Conservation (phyloP, 2,329 filamentous ascomycete genomes). For the Aspergillus ochraceoroseus region DNA sequence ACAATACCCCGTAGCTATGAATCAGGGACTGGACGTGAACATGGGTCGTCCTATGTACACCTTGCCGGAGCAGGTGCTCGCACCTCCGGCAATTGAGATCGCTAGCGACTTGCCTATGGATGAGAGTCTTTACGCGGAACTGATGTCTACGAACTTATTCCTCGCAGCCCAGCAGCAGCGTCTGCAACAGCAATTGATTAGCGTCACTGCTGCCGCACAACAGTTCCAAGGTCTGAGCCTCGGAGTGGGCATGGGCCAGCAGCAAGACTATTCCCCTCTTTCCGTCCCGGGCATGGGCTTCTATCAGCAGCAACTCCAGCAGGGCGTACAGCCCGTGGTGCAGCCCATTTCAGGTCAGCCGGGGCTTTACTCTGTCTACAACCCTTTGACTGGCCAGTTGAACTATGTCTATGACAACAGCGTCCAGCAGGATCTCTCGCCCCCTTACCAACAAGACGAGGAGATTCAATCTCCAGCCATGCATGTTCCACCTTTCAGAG, state of each 20-base stretch:
- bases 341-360: constrained; percentile 63
- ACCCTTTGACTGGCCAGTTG: constrained; percentile 79
- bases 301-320: constrained; percentile 63
- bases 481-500: constrained; percentile 60
- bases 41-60: constrained; percentile 58
- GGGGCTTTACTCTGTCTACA: constrained; percentile 76
- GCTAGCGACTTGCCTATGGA: constrained; percentile 69
- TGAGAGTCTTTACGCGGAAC: constrained; percentile 77
- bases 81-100: constrained; percentile 71
- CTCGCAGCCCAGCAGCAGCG: constrained; percentile 92
- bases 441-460: constrained; percentile 31
- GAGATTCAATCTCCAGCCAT: constrained; percentile 48
- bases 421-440: constrained; percentile 46
- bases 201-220: constrained; percentile 74
- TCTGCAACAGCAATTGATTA: constrained; percentile 86
- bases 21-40: constrained; percentile 38
- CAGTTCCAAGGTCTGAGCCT: constrained; percentile 75
- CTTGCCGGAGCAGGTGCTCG: constrained; percentile 66
- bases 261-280: constrained; percentile 51
- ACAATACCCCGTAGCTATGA: constrained; percentile 38
- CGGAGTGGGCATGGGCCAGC: constrained; percentile 43
- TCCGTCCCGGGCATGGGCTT: constrained; percentile 52
- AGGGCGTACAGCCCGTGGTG: constrained; percentile 60
- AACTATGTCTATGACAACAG: constrained; percentile 71
- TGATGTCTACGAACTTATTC: constrained; percentile 86